Base-by-base conservation (phyloP, 441 rosid genomes). In the Brassica hybrid region DNA sequence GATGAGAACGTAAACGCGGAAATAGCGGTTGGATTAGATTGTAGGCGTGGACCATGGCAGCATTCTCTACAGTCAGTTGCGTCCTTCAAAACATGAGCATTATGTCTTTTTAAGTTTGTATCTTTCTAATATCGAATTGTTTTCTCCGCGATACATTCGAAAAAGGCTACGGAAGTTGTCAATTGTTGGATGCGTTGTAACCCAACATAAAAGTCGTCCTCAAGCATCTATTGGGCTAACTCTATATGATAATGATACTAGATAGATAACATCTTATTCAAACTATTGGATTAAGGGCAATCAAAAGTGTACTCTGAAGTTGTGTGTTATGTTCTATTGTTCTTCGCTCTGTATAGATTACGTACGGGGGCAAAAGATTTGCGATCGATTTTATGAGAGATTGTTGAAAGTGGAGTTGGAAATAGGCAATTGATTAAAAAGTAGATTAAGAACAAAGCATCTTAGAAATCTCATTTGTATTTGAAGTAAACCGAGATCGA, bases 61-160 rank as follows among this genome's bases (percentile, higher is more conserved):
- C 11, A 54, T 60, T 72, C 73, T 34, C 5, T 72, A 6, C 77
- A 73, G 38, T 34, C 77, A 25, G 11, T 63, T 1, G 38, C 81
- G 74, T 78, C 73, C 23, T 78, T 73, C 16, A 68, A 18, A 45
- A 78, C 77, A 13, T 78, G 77, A 77, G 67, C 25, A 23, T 70
- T 62, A 16, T 67, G 13, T 50, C 2, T 57, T 18, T 25, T 54
- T 64, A 3, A 7, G 52, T 63, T 61, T 48, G 52, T 75, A 74
- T 60, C 23, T 59, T 56, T 19, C 1, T 45, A 3, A 2, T 45
- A 30, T 63, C 36, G 57, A 52, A 76, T 17, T 69, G 64, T 61
- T 48, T 34, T 63, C 10, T 45, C n/a, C 12, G 17, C 4, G 19
- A 17, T 7, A 14, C 36, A 50, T n/a, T 50, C 56, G 14, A 50